These are phyloP conservation scores for Atkinsonella hypoxylon DNA, from an alignment of 2,329 filamentous ascomycete genomes.

Conservation along the genomic window DNA sequence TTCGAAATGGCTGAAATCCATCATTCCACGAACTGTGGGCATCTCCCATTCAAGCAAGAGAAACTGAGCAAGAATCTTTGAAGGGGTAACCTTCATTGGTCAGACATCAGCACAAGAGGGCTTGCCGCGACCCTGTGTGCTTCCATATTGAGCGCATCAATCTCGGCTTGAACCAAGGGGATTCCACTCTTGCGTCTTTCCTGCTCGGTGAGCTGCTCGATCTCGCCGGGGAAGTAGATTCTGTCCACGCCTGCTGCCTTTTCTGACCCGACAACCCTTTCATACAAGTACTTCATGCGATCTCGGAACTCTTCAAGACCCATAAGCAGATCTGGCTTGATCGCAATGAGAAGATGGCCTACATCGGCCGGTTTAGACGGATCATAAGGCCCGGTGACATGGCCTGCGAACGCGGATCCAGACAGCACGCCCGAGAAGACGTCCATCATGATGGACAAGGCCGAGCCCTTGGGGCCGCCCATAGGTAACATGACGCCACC, in stretches of 20 bases:
- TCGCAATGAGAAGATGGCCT: constrained; percentile 60
- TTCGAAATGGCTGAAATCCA: no score
- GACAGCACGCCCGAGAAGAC: constrained; percentile 73
- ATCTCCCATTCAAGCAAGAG: no score
- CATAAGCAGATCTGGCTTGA: constrained; percentile 68
- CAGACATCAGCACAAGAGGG: not conserved
- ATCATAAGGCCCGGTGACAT: constrained; percentile 69
- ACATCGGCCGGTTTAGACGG: constrained; percentile 56
- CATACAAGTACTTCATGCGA: constrained; percentile 44
- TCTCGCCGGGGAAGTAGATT: constrained; percentile 51
- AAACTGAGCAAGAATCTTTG: no score
- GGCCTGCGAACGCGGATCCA: constrained; percentile 65
- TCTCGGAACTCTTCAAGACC: constrained; percentile 54
- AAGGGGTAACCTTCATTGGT: not conserved
- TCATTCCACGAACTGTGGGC: no score
- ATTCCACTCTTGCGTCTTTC: constrained; percentile 43
- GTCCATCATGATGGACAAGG: constrained; percentile 75
- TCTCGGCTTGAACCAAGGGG: constrained; percentile 43
- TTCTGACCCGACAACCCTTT: constrained; percentile 39
- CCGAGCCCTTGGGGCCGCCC: constrained; percentile 74
- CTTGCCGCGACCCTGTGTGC: constrained; percentile 30
- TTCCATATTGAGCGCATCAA: constrained; percentile 43
- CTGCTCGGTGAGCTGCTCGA: constrained; percentile 43
- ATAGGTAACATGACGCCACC: constrained; percentile 76
- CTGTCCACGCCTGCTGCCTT: constrained; percentile 43